Percentiles rank a stretch among this genome's conserved stretches.
These are phyloP conservation scores for Termitomyces sp. DNA, from an alignment of 768 basidiomycete genomes.

Conservation along the genomic window DNA sequence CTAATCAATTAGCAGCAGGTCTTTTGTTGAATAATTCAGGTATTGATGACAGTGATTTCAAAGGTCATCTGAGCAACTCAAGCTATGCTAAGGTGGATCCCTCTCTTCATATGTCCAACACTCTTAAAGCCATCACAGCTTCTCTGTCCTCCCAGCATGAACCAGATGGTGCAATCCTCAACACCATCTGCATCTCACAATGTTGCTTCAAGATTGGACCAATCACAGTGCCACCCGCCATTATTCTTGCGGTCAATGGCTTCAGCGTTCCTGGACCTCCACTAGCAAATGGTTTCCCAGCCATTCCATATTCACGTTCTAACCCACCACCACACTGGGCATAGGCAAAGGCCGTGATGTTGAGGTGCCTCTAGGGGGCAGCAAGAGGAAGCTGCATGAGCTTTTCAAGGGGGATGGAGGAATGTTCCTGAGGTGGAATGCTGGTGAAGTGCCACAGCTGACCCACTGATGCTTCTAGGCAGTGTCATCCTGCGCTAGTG, in stretches of 20 bases:
- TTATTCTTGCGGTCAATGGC: conserved; percentile 59
- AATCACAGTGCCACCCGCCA: conserved; percentile 65
- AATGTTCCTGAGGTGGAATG: conserved; percentile 50
- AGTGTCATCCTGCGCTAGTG: conserved; percentile 65
- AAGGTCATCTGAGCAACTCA: conserved; percentile 76
- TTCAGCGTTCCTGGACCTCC: conserved; percentile 30
- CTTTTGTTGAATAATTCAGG: conserved; percentile 26
- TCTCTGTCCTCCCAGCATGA: conserved; percentile 30
- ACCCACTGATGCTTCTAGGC: conserved; percentile 26
- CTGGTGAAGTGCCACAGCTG: conserved; percentile 55
- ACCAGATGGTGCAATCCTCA: conserved; percentile 50
- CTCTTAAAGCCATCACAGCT: conserved; percentile 28
- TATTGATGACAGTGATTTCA: conserved; percentile 69
- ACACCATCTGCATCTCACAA: conserved; percentile 61
- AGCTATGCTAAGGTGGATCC: conserved; percentile 62
- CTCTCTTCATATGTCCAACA: conserved; percentile 20
- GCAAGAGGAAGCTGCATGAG: conserved; percentile 32
- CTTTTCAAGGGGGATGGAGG: conserved; percentile 60
- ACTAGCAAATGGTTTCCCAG: conserved; percentile 17
- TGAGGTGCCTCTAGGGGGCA: conserved; percentile 27
- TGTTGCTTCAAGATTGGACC: conserved; percentile 67
- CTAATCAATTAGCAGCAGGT: background rate
- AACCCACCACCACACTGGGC: conserved; percentile 48
- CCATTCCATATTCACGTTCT: conserved; percentile 33
- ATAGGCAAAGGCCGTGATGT: conserved; percentile 31